These are phyloP conservation scores for Heliamphora exappendiculata DNA, from an alignment of 148 eudicot species.

Conservation along the genomic window DNA sequence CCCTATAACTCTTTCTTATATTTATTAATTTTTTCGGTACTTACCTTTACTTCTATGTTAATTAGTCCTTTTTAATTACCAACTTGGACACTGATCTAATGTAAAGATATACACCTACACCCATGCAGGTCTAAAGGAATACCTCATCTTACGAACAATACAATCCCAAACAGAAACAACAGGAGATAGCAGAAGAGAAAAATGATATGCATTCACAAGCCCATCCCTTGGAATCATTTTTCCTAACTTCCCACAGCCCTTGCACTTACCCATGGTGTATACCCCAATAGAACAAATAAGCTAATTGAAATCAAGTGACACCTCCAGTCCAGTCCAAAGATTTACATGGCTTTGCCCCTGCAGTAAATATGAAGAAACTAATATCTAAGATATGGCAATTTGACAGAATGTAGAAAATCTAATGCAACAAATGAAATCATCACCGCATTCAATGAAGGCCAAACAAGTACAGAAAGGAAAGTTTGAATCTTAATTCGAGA, in stretches of 20 bases:
- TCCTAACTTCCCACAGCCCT: constrained; percentile 40
- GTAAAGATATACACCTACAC: constrained; percentile 47
- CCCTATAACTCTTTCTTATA: constrained; percentile 20
- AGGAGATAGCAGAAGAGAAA: constrained; percentile 67
- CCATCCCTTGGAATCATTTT: constrained; percentile 41
- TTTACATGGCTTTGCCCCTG: constrained; percentile 68
- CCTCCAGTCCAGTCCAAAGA: constrained; percentile 17
- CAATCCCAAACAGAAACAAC: constrained; percentile 95
- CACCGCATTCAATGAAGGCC: not conserved
- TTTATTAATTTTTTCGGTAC: constrained; percentile 6
- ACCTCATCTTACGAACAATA: constrained; percentile 81
- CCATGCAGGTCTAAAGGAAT: constrained; percentile 87
- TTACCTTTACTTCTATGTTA: constrained; percentile 17
- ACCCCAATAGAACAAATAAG: constrained; percentile 23
- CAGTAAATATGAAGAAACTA: constrained; percentile 18
- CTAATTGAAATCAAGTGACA: constrained; percentile 14
- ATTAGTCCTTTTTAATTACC: constrained; percentile 3
- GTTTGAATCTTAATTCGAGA: not conserved
- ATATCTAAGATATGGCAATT: not conserved
- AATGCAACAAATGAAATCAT: not conserved
- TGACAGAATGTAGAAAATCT: not conserved
- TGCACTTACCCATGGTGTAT: constrained; percentile 51
- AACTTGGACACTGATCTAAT: not conserved
- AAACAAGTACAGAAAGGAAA: not conserved
- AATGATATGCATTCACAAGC: constrained; percentile 44